Base-by-base conservation (phyloP, 768 basidiomycete genomes). In the Amanita pseudoporphyria region DNA sequence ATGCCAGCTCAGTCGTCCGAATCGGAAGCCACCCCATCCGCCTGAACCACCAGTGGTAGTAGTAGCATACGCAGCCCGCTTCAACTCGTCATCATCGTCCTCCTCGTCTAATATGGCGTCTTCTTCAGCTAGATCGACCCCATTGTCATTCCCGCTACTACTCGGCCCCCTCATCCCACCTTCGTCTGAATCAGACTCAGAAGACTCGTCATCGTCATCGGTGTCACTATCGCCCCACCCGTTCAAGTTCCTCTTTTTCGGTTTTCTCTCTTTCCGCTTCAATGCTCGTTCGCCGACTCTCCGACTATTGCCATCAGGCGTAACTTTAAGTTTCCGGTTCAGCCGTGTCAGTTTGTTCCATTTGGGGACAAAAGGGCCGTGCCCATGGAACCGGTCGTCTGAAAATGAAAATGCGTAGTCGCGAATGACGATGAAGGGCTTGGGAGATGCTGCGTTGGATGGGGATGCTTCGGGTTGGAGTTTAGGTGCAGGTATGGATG, bases 311-410 rank as follows among this genome's bases (percentile, higher is more conserved):
- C 18, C 10, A 10, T 9, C 10, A 6, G 9, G 19, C 6, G 40
- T 49, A 38, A 18, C 58, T 48, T 55, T 52, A 41, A 70, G 58
- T 49, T 60, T 54, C 30, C 62, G 51, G 47, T 67, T 66, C 47
- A 73, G 50, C 43, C 64, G 53, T 21, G 51, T 53, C 13, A 74
- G 60, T 52, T 57, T 59, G 53, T 71, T 76, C 48, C 65, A 54
- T 46, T 64, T 65, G 7, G 71, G 75, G 4, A 70, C 66, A 48
- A 68, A 57, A 32, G 66, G 52, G 0, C 73, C 74, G n/a, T 67
- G 53, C 3, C 71, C 69, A 22, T 52, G 33, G 60, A 71, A 64
- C 21, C 73, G 62, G 54, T 66, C 65, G 53, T 74, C 70, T 2
- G 54, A 37, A 7, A 57, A 19, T 1, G 61, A 39, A 52, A 64